Conservation (phyloP, 495 filamentous ascomycete species). For the Tuber microsphaerosporum region DNA sequence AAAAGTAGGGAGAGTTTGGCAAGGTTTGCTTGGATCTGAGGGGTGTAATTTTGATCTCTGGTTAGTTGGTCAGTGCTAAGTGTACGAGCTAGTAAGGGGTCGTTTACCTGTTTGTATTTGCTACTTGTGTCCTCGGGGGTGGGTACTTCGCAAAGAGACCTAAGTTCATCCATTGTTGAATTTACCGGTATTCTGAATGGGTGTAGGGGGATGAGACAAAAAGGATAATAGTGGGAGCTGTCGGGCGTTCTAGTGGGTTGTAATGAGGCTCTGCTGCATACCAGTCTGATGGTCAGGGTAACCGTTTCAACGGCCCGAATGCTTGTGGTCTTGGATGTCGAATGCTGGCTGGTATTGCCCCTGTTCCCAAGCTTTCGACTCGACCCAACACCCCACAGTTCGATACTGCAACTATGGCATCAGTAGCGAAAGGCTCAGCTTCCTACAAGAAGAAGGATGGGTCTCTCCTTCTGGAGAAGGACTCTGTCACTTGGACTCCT, state of each 20-base stretch:
- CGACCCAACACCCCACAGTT: neutral
- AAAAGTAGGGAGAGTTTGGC: neutral
- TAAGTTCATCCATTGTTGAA: slow-evolving; percentile 13
- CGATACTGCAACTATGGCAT: slow-evolving; percentile 46
- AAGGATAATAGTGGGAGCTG: neutral
- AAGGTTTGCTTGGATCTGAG: neutral
- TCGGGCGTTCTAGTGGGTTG: slow-evolving; percentile 5
- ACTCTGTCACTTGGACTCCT: slow-evolving; percentile 73
- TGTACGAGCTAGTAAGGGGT: neutral
- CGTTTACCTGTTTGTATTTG: slow-evolving; percentile 18
- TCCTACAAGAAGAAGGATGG: slow-evolving; percentile 97
- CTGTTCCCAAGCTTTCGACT: neutral
- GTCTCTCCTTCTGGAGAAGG: slow-evolving; percentile 64
- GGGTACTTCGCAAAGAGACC: slow-evolving; percentile 10
- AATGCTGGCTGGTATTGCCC: neutral
- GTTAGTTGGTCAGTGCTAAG: neutral
- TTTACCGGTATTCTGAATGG: neutral
- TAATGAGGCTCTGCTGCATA: neutral
- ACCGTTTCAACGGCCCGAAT: neutral
- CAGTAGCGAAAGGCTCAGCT: slow-evolving; percentile 59
- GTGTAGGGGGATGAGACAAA: neutral
- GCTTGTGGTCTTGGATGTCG: no score
- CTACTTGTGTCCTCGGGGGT: neutral
- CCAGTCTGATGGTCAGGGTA: neutral
- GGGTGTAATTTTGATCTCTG: neutral